Base-by-base conservation (phyloP, 2,329 filamentous ascomycete genomes). In the Monosporascus sp. region DNA sequence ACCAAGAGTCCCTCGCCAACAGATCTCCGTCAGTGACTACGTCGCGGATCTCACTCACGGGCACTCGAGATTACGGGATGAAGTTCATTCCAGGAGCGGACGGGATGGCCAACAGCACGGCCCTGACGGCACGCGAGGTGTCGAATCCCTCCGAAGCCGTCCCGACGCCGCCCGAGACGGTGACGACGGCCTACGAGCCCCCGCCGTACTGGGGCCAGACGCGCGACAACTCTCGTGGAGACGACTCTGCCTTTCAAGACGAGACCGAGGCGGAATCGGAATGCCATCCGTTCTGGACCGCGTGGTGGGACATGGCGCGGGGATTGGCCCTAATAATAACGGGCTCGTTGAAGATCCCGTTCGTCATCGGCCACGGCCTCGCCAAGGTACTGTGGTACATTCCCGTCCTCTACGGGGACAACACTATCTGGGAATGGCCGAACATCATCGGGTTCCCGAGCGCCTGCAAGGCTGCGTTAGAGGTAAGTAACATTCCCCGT, bases 241-340 rank as follows among this genome's bases (percentile, higher is more conserved):
- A 50, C n/a, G 24, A 37, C 3, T 24, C 31, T 6, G 7, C 4
- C 17, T n/a, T 53, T 3, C 48, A 57, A 3, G 49, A 57, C 6
- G 52, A 57, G 5, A 31, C 50, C 2, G 53, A 58, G n/a, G 54
- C 52, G 22, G 53, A 50, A n/a, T 58, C 53, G 26, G 53, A 50
- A n/a, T 58, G 51, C 22, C 59, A 61, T 22, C 59, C 59, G n/a
- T 60, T 61, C 51, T 60, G 58, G 59, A 54, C 50, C 17, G 51
- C 51, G 17, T 60, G 58, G 56, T 47, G 48, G 37, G 59, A 61
- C 24, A 55, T 61, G 7, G 3, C 55, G 2, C 38, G 28, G n/a
- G 59, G 58, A 2, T 43, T 58, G 9, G 53, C 53, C 0, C 37
- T 57, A 24, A 55, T 59, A 11, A 31, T 58, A 17, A 45, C 35